Conservation (phyloP, 1,139 yeast genomes). For the Kurtzmaniella quercitrusa region DNA sequence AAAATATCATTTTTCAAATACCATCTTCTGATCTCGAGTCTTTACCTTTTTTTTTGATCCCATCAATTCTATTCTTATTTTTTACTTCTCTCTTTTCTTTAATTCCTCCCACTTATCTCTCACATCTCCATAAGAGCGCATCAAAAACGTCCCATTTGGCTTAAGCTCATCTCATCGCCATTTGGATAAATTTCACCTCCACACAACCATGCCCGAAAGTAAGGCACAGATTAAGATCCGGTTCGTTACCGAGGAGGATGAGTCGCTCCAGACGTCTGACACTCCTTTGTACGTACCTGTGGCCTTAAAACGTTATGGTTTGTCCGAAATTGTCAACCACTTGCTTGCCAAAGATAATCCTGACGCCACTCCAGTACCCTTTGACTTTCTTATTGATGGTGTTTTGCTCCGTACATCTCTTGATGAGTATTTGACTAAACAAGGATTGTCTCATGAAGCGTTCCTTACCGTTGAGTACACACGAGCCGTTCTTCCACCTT, state of each 20-base stretch:
- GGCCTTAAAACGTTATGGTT: slow-evolving; percentile 79
- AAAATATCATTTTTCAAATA: too few species aligned
- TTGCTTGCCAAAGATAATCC: slow-evolving; percentile 44
- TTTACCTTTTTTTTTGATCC: too few species aligned
- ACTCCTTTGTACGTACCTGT: slow-evolving; percentile 87
- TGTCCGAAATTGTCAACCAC: slow-evolving; percentile 93
- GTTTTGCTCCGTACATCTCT: slow-evolving; percentile 72
- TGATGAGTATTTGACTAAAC: slow-evolving; percentile 68
- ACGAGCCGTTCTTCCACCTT: slow-evolving; percentile 89
- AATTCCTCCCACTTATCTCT: background rate
- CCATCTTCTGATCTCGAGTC: too few species aligned
- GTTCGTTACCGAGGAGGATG: slow-evolving; percentile 83
- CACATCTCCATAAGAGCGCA: too few species aligned
- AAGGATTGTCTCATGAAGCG: slow-evolving; percentile 82
- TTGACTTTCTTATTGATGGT: slow-evolving; percentile 89
- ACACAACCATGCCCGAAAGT: slow-evolving; percentile 21
- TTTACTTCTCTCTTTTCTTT: background rate
- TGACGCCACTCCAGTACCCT: slow-evolving; percentile 66
- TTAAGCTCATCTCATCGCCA: background rate
- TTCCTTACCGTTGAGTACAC: slow-evolving; percentile 82
- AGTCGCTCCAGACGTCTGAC: slow-evolving; percentile 68
- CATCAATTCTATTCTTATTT: too few species aligned
- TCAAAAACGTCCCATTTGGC: background rate
- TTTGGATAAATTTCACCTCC: background rate
- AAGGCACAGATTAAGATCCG: slow-evolving; percentile 62